Percentiles rank a stretch among this genome's conserved stretches.
Evolutionary conservation across 1,139 yeast species (phyloP).

Genomic region (Yamadazyma taylorii): DNA sequence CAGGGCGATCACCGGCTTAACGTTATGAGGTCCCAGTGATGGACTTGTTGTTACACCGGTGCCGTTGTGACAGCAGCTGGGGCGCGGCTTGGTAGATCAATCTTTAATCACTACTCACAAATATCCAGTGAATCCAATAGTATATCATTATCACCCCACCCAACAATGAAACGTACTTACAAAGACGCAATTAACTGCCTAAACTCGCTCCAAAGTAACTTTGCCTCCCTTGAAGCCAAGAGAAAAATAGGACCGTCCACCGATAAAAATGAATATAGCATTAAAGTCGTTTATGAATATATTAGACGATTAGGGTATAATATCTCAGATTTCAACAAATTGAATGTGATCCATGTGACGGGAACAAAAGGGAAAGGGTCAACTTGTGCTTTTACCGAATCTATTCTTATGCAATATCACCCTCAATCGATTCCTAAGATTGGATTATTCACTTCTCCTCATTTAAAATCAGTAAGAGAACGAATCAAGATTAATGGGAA

Average conservation of each 20-base stretch:
- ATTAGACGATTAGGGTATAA: conserved; percentile 81
- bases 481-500: conserved; percentile 84
- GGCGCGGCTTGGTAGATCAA: no score
- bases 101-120: no score
- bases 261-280: conserved; percentile 66
- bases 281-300: conserved; percentile 90
- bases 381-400: conserved; percentile 90
- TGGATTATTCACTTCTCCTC: conserved; percentile 95
- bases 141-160: no score
- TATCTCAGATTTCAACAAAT: conserved; percentile 63
- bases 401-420: conserved; percentile 67
- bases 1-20: no score
- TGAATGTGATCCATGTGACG: conserved; percentile 87
- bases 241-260: conserved; percentile 63
- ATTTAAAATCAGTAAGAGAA: conserved; percentile 88
- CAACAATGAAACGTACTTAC: conserved; percentile 20
- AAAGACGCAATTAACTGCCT: conserved; percentile 82
- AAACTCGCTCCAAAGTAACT: conserved; percentile 87
- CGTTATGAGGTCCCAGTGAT: no score
- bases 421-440: conserved; percentile 47
- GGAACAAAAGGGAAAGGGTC: conserved; percentile 99
- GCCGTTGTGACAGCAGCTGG: no score
- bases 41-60: no score
- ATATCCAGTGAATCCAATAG: no score
- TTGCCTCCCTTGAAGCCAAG: conserved; percentile 82